These are phyloP conservation scores for Dillenia turbinata DNA, from an alignment of 164 flowering plant genomes.

Conservation along the genomic window DNA sequence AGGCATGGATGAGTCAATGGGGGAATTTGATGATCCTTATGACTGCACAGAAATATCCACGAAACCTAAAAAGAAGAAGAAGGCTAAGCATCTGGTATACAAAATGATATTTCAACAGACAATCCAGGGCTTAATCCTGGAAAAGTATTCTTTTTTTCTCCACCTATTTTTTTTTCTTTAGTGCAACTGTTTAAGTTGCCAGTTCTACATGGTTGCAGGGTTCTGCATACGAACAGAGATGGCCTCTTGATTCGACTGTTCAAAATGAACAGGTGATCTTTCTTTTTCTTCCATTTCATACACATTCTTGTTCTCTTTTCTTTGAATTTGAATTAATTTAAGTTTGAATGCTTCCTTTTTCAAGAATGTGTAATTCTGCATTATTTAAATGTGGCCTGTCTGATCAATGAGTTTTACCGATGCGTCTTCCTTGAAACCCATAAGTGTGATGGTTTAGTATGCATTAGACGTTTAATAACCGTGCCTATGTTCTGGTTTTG, in stretches of 20 bases:
- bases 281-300: neutral
- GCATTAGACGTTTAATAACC: no score
- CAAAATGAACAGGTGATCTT: slow-evolving; percentile 66
- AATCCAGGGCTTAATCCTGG: slow-evolving; percentile 16
- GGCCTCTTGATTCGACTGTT: slow-evolving; percentile 57
- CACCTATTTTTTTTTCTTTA: slow-evolving; percentile 3
- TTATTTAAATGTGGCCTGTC: neutral
- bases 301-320: neutral
- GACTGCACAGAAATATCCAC: slow-evolving; percentile 62
- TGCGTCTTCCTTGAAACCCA: neutral
- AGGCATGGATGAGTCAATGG: slow-evolving; percentile 72
- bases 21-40: slow-evolving; percentile 59
- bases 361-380: no score
- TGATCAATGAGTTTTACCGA: slow-evolving; percentile 1
- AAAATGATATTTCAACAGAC: slow-evolving; percentile 18
- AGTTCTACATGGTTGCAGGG: slow-evolving; percentile 43
- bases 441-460: no score
- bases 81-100: slow-evolving; percentile 62
- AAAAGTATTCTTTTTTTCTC: slow-evolving; percentile 15
- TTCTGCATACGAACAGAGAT: slow-evolving; percentile 59
- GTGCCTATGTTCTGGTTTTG: no score
- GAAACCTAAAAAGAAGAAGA: slow-evolving; percentile 87
- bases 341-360: neutral
- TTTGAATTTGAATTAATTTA: slow-evolving; percentile 1
- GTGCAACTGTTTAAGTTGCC: slow-evolving; percentile 12